Percentiles rank a stretch among this genome's conserved stretches.
These are phyloP conservation scores for Oidiodendron maius DNA, from an alignment of 495 filamentous ascomycete species.

Conservation along the genomic window DNA sequence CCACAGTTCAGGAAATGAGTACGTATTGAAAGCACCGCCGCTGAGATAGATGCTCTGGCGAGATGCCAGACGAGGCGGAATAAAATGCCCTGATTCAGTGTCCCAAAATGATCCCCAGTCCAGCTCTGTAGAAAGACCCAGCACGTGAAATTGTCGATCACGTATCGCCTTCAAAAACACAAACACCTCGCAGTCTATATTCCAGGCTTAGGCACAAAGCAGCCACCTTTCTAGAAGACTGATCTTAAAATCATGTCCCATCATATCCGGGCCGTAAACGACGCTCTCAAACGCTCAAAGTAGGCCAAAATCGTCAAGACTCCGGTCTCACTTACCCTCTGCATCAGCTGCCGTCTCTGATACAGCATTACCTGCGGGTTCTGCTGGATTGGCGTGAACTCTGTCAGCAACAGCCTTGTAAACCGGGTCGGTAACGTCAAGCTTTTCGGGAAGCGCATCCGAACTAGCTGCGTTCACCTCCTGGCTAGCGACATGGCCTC, in stretches of 20 bases:
- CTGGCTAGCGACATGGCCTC: conserved; percentile 18
- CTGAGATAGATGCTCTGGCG: conserved; percentile 5
- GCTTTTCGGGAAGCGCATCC: conserved; percentile 8
- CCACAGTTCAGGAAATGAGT: conserved; percentile 16
- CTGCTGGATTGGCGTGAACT: conserved; percentile 6
- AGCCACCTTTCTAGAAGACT: conserved; percentile 8
- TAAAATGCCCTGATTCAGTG: not conserved
- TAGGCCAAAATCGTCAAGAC: not conserved
- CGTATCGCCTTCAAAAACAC: conserved; percentile 7
- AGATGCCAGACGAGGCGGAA: not conserved
- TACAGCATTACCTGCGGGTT: conserved; percentile 1
- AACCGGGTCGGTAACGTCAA: conserved; percentile 3
- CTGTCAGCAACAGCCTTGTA: conserved; percentile 9
- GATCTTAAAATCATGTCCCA: not conserved
- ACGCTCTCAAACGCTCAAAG: not conserved
- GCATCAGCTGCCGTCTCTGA: conserved; percentile 1
- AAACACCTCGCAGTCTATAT: conserved; percentile 5
- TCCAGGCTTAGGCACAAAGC: conserved; percentile 10
- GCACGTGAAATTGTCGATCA: conserved; percentile 1
- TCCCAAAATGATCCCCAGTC: conserved; percentile 2
- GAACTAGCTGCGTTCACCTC: not conserved
- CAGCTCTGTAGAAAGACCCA: conserved; percentile 4
- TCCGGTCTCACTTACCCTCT: not conserved
- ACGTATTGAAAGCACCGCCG: conserved; percentile 12
- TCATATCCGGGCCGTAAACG: not conserved